Percentiles rank a stretch among this genome's conserved stretches.
Evolutionary conservation across 2,329 filamentous ascomycete genomes (phyloP).

Genomic region (Pseudonectria foliicola): DNA sequence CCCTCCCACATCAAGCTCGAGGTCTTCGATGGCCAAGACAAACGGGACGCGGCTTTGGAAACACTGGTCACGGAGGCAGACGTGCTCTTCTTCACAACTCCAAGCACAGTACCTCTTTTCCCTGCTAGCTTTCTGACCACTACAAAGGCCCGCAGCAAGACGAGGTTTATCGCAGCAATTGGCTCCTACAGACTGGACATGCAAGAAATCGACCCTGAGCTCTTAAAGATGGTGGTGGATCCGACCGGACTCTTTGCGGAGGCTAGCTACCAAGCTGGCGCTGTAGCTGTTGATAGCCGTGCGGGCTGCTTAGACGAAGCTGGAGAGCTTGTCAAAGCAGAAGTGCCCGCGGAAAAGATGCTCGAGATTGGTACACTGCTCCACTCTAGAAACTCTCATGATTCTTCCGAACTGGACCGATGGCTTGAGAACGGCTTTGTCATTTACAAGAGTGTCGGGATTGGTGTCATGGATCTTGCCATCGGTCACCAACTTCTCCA

Average conservation of each 20-base stretch:
- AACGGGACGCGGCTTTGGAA: conserved; percentile 10
- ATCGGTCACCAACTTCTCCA: conserved; percentile 51
- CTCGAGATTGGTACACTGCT: conserved; percentile 49
- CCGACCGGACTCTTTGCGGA: conserved; percentile 4
- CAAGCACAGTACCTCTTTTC: conserved; percentile 23
- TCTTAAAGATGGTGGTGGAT: conserved; percentile 17
- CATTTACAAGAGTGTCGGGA: conserved; percentile 62
- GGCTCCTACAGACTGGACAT: conserved; percentile 27
- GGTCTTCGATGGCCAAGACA: conserved; percentile 6
- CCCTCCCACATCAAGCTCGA: conserved; percentile 11
- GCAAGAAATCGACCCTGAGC: conserved; percentile 25
- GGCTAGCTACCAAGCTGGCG: conserved; percentile 6
- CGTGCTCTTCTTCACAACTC: conserved; percentile 26
- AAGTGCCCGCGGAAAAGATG: conserved; percentile 14
- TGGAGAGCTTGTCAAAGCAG: conserved; percentile 24
- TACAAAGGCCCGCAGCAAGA: conserved; percentile 15
- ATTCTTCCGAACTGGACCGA: conserved; percentile 33
- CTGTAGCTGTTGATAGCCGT: conserved; percentile 20
- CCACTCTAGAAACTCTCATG: conserved; percentile 6
- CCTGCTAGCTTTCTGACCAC: conserved; percentile 14
- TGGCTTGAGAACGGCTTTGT: conserved; percentile 59
- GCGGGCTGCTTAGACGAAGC: conserved; percentile 25
- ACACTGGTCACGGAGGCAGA: conserved; percentile 15
- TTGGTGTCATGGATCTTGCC: conserved; percentile 62
- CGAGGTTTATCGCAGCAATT: conserved; percentile 23